Evolutionary conservation across 2,329 filamentous ascomycete species (phyloP), one percentile per base, ranked within the genome.

Genomic region (Davidsoniella neocaledoniae): DNA sequence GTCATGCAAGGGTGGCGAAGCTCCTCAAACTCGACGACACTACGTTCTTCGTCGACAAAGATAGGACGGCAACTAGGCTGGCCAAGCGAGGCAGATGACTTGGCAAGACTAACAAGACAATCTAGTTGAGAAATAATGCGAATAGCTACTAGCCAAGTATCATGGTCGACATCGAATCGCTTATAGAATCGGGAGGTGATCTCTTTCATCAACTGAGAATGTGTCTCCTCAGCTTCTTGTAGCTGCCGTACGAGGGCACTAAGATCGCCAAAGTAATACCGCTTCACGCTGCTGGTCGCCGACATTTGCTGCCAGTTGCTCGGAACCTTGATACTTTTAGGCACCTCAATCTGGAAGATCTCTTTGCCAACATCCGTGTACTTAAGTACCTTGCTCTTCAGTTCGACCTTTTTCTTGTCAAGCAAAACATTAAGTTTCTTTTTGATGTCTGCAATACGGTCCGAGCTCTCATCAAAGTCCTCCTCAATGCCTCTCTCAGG

Each of bases 241-340:
- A 96, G 72, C 57, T 86, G 76, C 46, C 90, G 82, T 19, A 98
- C 87, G 2, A 95, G 75, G 25, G 75, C 72, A 12, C 83, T 83
- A 12, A 96, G 73, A 59, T 94, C 83, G 1, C 80, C 74, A 57
- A 88, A 94, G 67, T 96, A 98, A 69, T 90, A 98, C 0, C 91
- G 82, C 65, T 94, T 95, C 59, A 93, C 84, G 51, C 81, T 79
- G 55, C 83, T 77, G 0, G 91, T 96, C 0, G 88, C 83, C 4
- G 91, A 96, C 87, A 96, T 95, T 61, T 96, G 90, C 55, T 87
- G 81, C 88, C 91, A 98, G 58, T 70, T 77, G 56, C 83, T 83
- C 0, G 91, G 91, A 2, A 98, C 79, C 63, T 93, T 94, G 59
- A 85, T 69, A 1, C 69, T 68, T 63, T 91, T 94, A 0, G 91